A percentile compares a stretch with the other conserved stretches of the same genome.
Conservation (phyloP, 768 basidiomycete genomes). For the Termitomyces sp. region DNA sequence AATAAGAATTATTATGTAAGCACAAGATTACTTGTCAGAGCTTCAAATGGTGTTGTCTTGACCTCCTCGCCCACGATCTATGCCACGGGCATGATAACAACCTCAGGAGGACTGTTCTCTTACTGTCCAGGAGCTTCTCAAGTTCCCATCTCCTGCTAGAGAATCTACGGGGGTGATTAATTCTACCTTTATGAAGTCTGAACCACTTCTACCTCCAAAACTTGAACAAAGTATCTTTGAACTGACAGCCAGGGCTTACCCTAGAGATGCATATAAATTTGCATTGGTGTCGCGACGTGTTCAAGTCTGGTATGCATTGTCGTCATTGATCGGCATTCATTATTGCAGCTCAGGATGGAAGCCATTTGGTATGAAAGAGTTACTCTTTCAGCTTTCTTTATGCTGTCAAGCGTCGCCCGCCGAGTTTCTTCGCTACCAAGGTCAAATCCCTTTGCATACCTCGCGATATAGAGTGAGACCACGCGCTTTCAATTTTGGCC, state of each 20-base stretch:
- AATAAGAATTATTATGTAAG: conserved; percentile 9
- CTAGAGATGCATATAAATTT: conserved; percentile 14
- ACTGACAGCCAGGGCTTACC: conserved; percentile 15
- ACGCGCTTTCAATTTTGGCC: conserved; percentile 15
- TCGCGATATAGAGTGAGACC: conserved; percentile 15
- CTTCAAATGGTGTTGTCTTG: neutral
- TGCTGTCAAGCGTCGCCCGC: conserved; percentile 13
- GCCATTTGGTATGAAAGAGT: conserved; percentile 19
- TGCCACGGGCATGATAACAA: neutral
- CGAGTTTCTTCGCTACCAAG: conserved; percentile 16
- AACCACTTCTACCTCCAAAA: conserved; percentile 18
- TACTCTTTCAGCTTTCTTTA: conserved; percentile 19
- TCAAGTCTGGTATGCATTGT: conserved; percentile 17
- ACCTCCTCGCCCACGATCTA: neutral
- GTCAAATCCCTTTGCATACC: conserved; percentile 24
- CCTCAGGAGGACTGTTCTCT: neutral
- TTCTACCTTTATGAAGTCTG: neutral
- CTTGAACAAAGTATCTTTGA: conserved; percentile 23
- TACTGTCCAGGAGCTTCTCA: no score
- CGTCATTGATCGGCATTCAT: neutral
- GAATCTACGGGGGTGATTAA: neutral
- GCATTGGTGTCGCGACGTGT: conserved; percentile 18
- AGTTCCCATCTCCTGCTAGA: neutral
- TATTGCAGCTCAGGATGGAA: conserved; percentile 17
- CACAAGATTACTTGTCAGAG: neutral